Conservation (phyloP, 2,329 filamentous ascomycete species). For the Exophiala mesophila region DNA sequence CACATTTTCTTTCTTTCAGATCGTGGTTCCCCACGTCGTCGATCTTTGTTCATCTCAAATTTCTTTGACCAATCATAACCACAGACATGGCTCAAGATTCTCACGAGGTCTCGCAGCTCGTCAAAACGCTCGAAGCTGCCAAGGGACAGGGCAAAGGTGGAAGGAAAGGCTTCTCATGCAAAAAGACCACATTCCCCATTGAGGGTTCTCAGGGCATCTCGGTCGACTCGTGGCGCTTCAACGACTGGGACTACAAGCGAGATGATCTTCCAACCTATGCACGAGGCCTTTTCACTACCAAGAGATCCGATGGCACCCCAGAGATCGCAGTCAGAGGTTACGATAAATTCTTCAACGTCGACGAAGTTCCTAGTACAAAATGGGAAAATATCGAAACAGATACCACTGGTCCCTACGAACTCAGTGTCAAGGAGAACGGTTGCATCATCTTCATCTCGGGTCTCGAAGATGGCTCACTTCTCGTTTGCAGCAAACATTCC, state of each 20-base stretch:
- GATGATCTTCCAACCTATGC: constrained; percentile 82
- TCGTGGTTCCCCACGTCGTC: no score
- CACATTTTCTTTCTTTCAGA: no score
- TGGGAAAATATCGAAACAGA: constrained; percentile 73
- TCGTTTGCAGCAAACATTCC: constrained; percentile 99
- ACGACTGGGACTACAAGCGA: constrained; percentile 95
- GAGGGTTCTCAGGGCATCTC: constrained; percentile 58
- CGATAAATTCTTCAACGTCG: constrained; percentile 97
- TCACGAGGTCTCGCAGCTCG: constrained; percentile 60
- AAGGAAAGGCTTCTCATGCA: constrained; percentile 64
- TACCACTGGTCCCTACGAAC: constrained; percentile 83
- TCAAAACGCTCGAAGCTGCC: constrained; percentile 58
- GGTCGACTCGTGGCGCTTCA: constrained; percentile 88
- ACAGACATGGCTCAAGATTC: constrained; percentile 68
- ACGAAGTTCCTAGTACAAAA: constrained; percentile 73
- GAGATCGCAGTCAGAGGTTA: constrained; percentile 89
- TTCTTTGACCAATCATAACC: constrained; percentile 20
- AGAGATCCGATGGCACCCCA: constrained; percentile 55
- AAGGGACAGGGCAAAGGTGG: constrained; percentile 45
- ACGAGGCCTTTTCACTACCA: constrained; percentile 86
- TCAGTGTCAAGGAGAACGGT: constrained; percentile 98
- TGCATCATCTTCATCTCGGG: constrained; percentile 98
- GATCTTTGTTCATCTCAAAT: no score
- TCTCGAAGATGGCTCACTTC: constrained; percentile 77
- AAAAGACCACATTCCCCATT: constrained; percentile 73